Evolutionary conservation across 192 early-diverging fungal species (phyloP), one percentile per base, ranked within the genome.

Genomic region (Lunasporangiospora selenospora): DNA sequence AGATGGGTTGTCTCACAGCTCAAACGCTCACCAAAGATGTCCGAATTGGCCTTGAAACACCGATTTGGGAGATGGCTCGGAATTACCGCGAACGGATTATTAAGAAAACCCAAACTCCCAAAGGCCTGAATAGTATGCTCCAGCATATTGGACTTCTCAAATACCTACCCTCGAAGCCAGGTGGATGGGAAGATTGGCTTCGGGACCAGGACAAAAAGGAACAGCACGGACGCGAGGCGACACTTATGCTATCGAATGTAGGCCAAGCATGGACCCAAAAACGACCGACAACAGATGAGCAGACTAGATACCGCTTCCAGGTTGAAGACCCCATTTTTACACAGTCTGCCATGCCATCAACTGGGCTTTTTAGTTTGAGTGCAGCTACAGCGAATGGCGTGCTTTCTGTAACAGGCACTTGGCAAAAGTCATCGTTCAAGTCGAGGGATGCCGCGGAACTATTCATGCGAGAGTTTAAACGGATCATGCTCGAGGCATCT

Each of bases 301-400:
- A 42, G 7, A 5, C 9, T 10, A 24, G 30, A 2, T n/a, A 27
- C 6, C 4, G 18, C 11, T 61, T 55, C 52, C 53, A 61, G 45
- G 37, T 61, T 6, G 7, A 34, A 30, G 31, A 70, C 26, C 39
- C 58, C 2, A 18, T 61, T 12, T 70, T 70, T 47, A 55, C 58
- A 11, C 66, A 70, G 31, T 37, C 42, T 10, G 38, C 44, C 15
- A 41, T 29, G n/a, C 37, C 44, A 0, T 48, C 49, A 1, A 27
- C 27, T 29, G 31, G 58, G 1, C 29, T 58, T 0, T 31, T 70
- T 21, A 70, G 44, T 1, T 49, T 70, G 21, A 55, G 27, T 29
- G 66, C 57, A 6, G 50, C 52, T 7, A 70, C 66, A 0, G 66
- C 58, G 11, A 70, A 70, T 30, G 43, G 57, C 13, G 36, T 54